These are phyloP conservation scores for Malassezia caprae DNA, from an alignment of 1,284 basidiomycete species.

Conservation along the genomic window DNA sequence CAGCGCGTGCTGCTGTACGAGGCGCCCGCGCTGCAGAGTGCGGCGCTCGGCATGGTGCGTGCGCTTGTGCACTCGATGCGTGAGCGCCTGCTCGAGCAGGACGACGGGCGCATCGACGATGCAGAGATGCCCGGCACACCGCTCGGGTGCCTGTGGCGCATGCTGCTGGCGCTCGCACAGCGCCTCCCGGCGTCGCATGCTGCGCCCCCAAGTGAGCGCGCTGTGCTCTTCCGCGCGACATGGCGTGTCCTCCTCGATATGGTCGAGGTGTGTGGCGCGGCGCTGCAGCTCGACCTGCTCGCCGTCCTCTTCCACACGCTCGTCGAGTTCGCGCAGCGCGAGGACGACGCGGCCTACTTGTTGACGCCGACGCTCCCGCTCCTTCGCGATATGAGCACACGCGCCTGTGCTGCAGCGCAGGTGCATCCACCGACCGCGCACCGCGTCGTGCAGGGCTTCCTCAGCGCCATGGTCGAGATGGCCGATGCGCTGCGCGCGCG, in stretches of 20 bases:
- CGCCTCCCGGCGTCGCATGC: slow-evolving; percentile 6
- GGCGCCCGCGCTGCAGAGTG: slow-evolving; percentile 60
- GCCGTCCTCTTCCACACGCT: slow-evolving; percentile 73
- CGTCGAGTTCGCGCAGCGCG: slow-evolving; percentile 54
- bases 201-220: slow-evolving; percentile 32
- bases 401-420: slow-evolving; percentile 32
- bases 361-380: slow-evolving; percentile 28
- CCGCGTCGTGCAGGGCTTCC: slow-evolving; percentile 66
- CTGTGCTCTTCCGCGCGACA: slow-evolving; percentile 60
- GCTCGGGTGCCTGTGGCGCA: slow-evolving; percentile 68
- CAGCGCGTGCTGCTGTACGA: slow-evolving; percentile 85
- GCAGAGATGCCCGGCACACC: slow-evolving; percentile 27
- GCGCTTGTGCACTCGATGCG: slow-evolving; percentile 58
- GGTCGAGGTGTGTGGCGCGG: slow-evolving; percentile 56
- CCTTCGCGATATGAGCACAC: slow-evolving; percentile 26
- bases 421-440: slow-evolving; percentile 46
- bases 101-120: slow-evolving; percentile 17
- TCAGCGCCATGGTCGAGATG: slow-evolving; percentile 73
- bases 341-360: slow-evolving; percentile 31
- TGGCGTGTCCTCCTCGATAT: slow-evolving; percentile 62
- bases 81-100: slow-evolving; percentile 31
- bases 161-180: slow-evolving; percentile 58
- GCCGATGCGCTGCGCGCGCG: slow-evolving; percentile 67
- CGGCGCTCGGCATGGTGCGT: slow-evolving; percentile 65
- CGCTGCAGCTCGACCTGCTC: slow-evolving; percentile 62